These are phyloP conservation scores for Euphrasia arctica DNA, from an alignment of 305 asterid species.

Conservation along the genomic window DNA sequence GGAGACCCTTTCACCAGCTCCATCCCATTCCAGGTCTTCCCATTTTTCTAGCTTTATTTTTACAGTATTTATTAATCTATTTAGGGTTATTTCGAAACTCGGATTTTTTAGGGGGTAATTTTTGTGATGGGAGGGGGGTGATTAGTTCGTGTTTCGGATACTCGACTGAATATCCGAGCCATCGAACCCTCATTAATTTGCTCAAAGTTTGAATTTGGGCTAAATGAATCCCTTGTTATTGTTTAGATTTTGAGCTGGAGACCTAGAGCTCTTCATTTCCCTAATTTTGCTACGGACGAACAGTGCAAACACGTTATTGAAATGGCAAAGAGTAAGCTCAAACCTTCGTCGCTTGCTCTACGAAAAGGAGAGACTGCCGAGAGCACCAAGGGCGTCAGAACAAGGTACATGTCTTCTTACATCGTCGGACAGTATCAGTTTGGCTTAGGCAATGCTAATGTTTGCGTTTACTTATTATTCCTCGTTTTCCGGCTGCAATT, in stretches of 20 bases:
- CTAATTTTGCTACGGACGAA: constrained; percentile 67
- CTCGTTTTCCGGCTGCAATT: not conserved
- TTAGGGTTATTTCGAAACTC: too few species aligned
- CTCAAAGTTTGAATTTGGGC: constrained; percentile 9
- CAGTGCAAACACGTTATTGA: constrained; percentile 59
- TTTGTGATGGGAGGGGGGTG: not conserved
- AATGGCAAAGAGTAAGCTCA: constrained; percentile 48
- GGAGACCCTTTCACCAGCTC: constrained; percentile 48
- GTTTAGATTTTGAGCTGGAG: constrained; percentile 74
- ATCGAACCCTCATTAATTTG: not conserved
- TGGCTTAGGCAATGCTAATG: not conserved
- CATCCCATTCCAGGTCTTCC: constrained; percentile 66
- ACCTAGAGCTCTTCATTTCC: constrained; percentile 71
- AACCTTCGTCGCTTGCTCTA: constrained; percentile 65
- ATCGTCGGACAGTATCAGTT: not conserved
- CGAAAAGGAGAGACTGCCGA: constrained; percentile 71
- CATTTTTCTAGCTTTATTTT: constrained; percentile 6
- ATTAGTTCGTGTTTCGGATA: not conserved
- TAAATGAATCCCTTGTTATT: constrained; percentile 7
- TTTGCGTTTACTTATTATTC: too few species aligned
- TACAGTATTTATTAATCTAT: too few species aligned
- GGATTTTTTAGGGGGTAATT: not conserved
- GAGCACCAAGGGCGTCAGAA: constrained; percentile 67
- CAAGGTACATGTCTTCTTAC: constrained; percentile 42
- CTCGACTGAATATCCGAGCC: too few species aligned